Evolutionary conservation across 108 stramenopile species (phyloP).

Genomic region (Nannochloropsis granulata): DNA sequence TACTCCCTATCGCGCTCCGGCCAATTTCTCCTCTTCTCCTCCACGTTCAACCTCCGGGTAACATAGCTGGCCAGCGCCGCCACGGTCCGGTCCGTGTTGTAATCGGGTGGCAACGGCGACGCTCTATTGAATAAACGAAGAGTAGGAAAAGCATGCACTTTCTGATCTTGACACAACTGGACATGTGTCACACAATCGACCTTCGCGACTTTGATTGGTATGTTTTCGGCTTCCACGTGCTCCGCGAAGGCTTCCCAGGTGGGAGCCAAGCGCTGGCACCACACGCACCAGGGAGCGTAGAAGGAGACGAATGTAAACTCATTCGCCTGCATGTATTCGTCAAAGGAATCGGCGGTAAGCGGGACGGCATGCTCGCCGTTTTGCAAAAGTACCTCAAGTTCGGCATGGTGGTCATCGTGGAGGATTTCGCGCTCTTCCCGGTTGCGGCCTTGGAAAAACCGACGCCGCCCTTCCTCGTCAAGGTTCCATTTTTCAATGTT

Average conservation of each 20-base stretch:
- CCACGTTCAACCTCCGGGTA: conserved; percentile 14
- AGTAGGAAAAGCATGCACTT: conserved; percentile 75
- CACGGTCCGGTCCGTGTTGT: conserved; percentile 73
- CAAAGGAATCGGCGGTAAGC: background rate
- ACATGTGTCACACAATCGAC: conserved; percentile 75
- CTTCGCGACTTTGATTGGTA: conserved; percentile 26
- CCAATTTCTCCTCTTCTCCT: background rate
- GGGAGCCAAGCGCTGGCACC: conserved; percentile 87
- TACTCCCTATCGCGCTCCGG: background rate
- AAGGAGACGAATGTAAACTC: conserved; percentile 19
- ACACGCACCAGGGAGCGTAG: conserved; percentile 89
- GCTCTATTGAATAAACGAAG: conserved; percentile 56
- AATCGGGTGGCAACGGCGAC: conserved; percentile 44
- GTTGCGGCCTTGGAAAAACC: conserved; percentile 67
- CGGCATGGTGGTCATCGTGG: conserved; percentile 48
- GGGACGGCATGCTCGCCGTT: conserved; percentile 9
- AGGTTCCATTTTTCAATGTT: conserved; percentile 78
- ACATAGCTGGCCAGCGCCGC: conserved; percentile 52
- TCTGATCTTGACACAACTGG: conserved; percentile 54
- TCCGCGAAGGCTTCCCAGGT: conserved; percentile 69
- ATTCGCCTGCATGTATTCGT: background rate
- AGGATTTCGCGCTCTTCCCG: conserved; percentile 57
- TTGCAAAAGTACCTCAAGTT: conserved; percentile 47
- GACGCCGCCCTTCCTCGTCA: conserved; percentile 62
- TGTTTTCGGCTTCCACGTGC: conserved; percentile 39